A percentile compares a stretch with the other conserved stretches of the same genome.
These are phyloP conservation scores for Phytophthora ohioensis DNA, from an alignment of 352 stramenopile genomes.

Conservation along the genomic window DNA sequence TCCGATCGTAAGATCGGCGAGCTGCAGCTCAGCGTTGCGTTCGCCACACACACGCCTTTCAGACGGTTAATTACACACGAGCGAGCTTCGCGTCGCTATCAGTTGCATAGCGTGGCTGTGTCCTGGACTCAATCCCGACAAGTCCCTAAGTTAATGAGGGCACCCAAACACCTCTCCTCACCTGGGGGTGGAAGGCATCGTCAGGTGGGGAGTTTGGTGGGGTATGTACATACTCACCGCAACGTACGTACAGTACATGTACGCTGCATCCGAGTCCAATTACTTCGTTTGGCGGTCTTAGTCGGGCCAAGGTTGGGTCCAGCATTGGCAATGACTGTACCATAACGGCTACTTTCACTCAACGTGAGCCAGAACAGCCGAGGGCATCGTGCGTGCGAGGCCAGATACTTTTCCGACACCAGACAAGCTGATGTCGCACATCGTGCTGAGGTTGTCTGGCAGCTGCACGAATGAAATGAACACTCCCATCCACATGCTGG, in stretches of 20 bases:
- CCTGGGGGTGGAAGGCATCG: too few species aligned
- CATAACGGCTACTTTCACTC: constrained; percentile 15
- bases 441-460: constrained; percentile 19
- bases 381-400: background rate
- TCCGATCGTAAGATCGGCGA: constrained; percentile 31
- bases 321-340: background rate
- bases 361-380: background rate
- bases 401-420: constrained; percentile 24
- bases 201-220: too few species aligned
- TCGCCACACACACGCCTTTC: constrained; percentile 1
- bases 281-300: constrained; percentile 18
- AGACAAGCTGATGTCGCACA: constrained; percentile 17
- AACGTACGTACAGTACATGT: constrained; percentile 2
- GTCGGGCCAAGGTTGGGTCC: constrained; percentile 1
- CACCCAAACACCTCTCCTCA: too few species aligned
- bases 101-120: too few species aligned
- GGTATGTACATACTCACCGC: background rate
- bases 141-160: too few species aligned
- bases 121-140: too few species aligned
- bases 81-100: constrained; percentile 3
- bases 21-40: background rate
- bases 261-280: background rate
- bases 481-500: constrained; percentile 12
- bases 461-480: constrained; percentile 33
- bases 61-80: constrained; percentile 32